phyloP scores from a whole-genome alignment of 345 rosid genomes.

The Moringa oleifera region DNA sequence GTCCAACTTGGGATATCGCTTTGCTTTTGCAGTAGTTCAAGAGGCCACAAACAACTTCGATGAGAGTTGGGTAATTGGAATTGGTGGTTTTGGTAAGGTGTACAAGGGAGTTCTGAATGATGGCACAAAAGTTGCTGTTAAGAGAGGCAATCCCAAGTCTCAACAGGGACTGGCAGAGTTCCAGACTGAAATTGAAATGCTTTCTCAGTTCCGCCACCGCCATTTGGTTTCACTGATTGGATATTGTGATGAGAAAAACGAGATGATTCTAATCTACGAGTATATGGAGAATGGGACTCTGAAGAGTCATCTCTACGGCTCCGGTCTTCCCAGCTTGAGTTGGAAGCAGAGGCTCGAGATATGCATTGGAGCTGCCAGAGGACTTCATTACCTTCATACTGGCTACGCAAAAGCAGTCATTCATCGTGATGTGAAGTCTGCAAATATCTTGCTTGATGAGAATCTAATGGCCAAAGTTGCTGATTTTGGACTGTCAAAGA shows the following conservation, averaged over 20 bases:
- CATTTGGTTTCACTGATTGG: slow-evolving; percentile 88
- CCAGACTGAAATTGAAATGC: slow-evolving; percentile 73
- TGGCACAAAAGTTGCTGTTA: slow-evolving; percentile 64
- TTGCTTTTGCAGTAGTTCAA: slow-evolving; percentile 49
- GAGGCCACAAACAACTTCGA: slow-evolving; percentile 73
- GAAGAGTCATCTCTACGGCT: slow-evolving; percentile 65
- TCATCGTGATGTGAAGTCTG: slow-evolving; percentile 77
- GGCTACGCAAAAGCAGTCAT: slow-evolving; percentile 67
- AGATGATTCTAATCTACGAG: slow-evolving; percentile 76
- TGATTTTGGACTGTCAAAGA: slow-evolving; percentile 85
- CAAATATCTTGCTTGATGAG: slow-evolving; percentile 66
- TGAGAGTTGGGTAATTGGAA: slow-evolving; percentile 59
- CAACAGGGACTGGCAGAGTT: slow-evolving; percentile 80
- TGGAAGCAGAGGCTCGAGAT: slow-evolving; percentile 69
- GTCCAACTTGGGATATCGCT: slow-evolving; percentile 44
- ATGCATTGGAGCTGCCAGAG: slow-evolving; percentile 69
- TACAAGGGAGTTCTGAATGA: slow-evolving; percentile 57
- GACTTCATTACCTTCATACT: slow-evolving; percentile 69
- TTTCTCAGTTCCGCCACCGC: slow-evolving; percentile 73
- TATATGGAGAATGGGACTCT: slow-evolving; percentile 79
- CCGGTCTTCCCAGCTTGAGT: slow-evolving; percentile 46
- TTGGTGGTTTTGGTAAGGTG: slow-evolving; percentile 82
- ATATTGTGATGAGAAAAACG: slow-evolving; percentile 64
- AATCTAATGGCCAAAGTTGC: slow-evolving; percentile 76
- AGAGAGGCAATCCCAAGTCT: slow-evolving; percentile 68